A percentile compares a stretch with the other conserved stretches of the same genome.
These are phyloP conservation scores for Orbilia javanica DNA, from an alignment of 2,329 filamentous ascomycete species.

Conservation along the genomic window DNA sequence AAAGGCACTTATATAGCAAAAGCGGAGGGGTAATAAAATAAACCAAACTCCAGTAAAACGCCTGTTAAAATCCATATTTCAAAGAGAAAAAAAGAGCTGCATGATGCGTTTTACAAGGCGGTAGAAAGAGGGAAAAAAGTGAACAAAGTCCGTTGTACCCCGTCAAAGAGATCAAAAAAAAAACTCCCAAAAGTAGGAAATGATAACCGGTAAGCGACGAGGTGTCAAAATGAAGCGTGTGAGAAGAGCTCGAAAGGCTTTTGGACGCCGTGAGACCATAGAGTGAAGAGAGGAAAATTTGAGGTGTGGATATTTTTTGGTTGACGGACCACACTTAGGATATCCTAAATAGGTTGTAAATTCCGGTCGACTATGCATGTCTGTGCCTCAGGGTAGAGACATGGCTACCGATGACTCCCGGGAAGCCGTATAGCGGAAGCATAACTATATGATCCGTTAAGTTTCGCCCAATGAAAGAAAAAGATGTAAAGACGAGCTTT, in stretches of 20 bases:
- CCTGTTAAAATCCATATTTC: slow-evolving; percentile 25
- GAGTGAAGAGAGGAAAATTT: slow-evolving; percentile 27
- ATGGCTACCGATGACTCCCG: slow-evolving; percentile 24
- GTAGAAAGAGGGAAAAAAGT: slow-evolving; percentile 25
- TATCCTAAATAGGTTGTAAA: slow-evolving; percentile 38
- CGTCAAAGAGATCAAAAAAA: slow-evolving; percentile 40
- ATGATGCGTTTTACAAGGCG: slow-evolving; percentile 55
- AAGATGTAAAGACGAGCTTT: slow-evolving; percentile 33
- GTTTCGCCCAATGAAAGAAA: slow-evolving; percentile 32
- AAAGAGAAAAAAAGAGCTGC: slow-evolving; percentile 15
- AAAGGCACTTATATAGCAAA: slow-evolving; percentile 24
- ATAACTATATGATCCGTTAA: slow-evolving; percentile 30
- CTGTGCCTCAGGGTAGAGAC: slow-evolving; percentile 20
- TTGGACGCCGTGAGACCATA: slow-evolving; percentile 42
- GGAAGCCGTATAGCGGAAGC: not conserved
- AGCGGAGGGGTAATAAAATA: slow-evolving; percentile 27
- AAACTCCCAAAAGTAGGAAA: slow-evolving; percentile 38
- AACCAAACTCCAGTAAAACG: slow-evolving; percentile 51
- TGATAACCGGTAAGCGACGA: slow-evolving; percentile 37
- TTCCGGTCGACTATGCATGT: slow-evolving; percentile 23
- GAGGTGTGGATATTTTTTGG: slow-evolving; percentile 20
- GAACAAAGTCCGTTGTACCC: slow-evolving; percentile 46
- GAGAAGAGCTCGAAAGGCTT: slow-evolving; percentile 43
- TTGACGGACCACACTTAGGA: slow-evolving; percentile 21
- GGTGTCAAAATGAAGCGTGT: slow-evolving; percentile 17